phyloP scores from a whole-genome alignment of 163 green algal genomes.

The Prototheca wickerhamii region DNA sequence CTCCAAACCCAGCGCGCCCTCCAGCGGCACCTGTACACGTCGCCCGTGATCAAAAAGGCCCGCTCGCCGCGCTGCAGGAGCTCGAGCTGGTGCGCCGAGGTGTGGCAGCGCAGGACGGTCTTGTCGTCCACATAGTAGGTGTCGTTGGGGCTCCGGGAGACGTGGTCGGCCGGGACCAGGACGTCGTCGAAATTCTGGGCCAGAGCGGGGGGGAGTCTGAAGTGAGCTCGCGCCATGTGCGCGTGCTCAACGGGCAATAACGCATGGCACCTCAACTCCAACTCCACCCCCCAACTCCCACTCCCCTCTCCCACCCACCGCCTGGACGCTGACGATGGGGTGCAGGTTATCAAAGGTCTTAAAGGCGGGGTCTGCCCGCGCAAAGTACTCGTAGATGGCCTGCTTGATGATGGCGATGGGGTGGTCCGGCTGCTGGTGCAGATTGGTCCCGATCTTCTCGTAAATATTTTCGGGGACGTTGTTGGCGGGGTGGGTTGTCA shows the following conservation, averaged over 20 bases:
- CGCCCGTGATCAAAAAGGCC: conserved; percentile 74
- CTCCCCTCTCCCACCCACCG: conserved; percentile 30
- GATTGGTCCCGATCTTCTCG: conserved; percentile 83
- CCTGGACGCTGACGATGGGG: conserved; percentile 76
- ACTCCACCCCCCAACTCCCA: no score
- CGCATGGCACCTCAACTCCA: no score
- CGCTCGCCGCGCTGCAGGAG: conserved; percentile 66
- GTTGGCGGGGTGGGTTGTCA: conserved; percentile 77
- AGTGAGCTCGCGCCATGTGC: no score
- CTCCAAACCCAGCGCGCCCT: not conserved
- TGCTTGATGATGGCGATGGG: conserved; percentile 93
- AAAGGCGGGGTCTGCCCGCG: conserved; percentile 26
- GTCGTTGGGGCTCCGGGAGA: conserved; percentile 89
- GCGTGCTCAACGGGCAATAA: no score
- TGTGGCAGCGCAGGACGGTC: conserved; percentile 95
- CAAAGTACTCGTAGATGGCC: conserved; percentile 94
- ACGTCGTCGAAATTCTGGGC: conserved; percentile 95
- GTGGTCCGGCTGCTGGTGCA: conserved; percentile 79
- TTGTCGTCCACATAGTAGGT: conserved; percentile 93
- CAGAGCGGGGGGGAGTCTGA: not conserved
- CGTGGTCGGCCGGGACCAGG: conserved; percentile 88
- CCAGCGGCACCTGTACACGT: conserved; percentile 74
- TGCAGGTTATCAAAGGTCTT: conserved; percentile 82
- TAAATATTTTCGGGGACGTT: conserved; percentile 97
- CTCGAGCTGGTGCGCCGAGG: conserved; percentile 93